Base-by-base conservation (phyloP, 108 stramenopile genomes). In the Cyclotella atomus region DNA sequence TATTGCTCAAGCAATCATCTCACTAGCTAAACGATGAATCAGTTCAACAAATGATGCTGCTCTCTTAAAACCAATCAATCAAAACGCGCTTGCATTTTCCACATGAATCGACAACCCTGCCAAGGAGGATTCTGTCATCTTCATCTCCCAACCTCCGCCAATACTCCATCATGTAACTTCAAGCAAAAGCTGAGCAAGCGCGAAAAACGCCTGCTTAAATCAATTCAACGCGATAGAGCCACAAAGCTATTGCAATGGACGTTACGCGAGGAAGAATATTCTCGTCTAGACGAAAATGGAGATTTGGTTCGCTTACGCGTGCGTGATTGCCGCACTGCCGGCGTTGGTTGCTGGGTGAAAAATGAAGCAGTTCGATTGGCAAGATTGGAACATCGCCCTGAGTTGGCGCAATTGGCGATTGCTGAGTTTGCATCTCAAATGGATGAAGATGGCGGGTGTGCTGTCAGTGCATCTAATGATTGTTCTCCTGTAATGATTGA, bases 301-400 rank as follows among this genome's bases (percentile, higher is more conserved):
- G 69, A 81, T 81, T 59, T 81, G 6, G 80, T 76, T 65, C 61
- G 69, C 30, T 65, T 81, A 65, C 57, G 60, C 24, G 62, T 70
- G 36, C 36, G 33, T 8, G 34, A 73, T 7, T 25, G n/a, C n/a
- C n/a, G 57, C 20, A 43, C 41, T 3, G 34, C 28, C 8, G 34
- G 49, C n/a, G 41, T 29, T 45, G 47, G 62, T 8, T 77, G 32
- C 44, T 79, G 78, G 65, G 27, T 79, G 8, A 47, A 79, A 55
- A 50, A 34, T 2, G 71, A 68, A 19, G 46, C 46, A 19, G 30
- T 79, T 4, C 59, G 33, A 34, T 79, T 72, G 56, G 70, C 66
- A 16, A 81, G 68, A 63, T 76, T 38, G 61, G 80, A 81, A 35
- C 75, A 81, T 76, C 68, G 80, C 45, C 80, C 80, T 19, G 74